Percentiles rank a stretch among this genome's conserved stretches.
Conservation (phyloP, 768 basidiomycete species). For the Cystobasidiopsis lactophilus region DNA sequence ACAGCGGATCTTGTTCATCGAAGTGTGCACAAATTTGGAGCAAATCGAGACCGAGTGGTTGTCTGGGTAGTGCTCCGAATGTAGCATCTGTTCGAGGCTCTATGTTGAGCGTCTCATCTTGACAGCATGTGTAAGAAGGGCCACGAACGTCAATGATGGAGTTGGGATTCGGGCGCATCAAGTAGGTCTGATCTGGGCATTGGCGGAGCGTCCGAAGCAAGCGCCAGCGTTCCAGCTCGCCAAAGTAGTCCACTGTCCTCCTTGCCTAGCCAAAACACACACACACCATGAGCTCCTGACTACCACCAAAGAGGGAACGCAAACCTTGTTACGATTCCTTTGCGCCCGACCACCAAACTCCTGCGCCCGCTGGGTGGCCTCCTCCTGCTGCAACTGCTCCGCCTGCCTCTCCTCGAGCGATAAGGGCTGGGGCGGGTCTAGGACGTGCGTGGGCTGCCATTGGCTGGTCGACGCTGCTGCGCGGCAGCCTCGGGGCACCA, state of each 20-base stretch:
- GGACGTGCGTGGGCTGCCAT: no score
- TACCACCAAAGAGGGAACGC: no score
- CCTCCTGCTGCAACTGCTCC: no score
- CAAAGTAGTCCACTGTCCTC: constrained; percentile 83
- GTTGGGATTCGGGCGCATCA: constrained; percentile 48
- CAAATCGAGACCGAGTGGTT: constrained; percentile 85
- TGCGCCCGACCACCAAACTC: no score
- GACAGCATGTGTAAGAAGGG: neutral
- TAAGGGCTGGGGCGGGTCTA: no score
- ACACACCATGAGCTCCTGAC: no score
- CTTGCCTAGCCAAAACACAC: constrained; percentile 27
- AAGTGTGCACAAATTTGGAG: constrained; percentile 93
- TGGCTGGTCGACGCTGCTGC: no score
- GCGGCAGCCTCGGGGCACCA: no score
- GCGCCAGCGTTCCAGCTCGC: constrained; percentile 63
- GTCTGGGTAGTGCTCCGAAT: constrained; percentile 71
- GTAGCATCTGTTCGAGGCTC: constrained; percentile 57
- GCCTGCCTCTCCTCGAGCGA: no score
- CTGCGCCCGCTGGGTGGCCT: no score
- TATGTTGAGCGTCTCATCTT: constrained; percentile 1
- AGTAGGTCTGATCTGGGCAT: constrained; percentile 1
- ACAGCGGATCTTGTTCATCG: constrained; percentile 93
- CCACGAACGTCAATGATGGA: constrained; percentile 59
- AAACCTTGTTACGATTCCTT: no score
- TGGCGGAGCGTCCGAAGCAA: constrained; percentile 8